Evolutionary conservation across 2,329 filamentous ascomycete genomes (phyloP).

Genomic region (Hymenoscyphus repandus): DNA sequence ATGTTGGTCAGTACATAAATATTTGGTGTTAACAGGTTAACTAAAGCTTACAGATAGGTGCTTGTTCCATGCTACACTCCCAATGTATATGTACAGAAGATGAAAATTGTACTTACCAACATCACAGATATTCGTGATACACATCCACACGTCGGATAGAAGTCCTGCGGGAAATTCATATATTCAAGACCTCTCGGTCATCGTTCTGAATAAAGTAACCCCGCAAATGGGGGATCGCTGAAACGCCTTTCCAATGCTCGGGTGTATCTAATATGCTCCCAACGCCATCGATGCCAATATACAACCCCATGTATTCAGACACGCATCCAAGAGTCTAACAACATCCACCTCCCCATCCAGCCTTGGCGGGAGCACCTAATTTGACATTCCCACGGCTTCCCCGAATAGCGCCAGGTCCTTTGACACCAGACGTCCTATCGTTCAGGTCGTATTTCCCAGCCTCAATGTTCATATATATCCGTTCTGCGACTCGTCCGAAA

Average conservation of each 20-base stretch:
- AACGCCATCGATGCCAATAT: constrained; percentile 19
- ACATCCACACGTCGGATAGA: no score
- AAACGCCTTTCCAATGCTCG: constrained; percentile 19
- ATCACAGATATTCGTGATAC: no score
- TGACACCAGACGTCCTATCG: constrained; percentile 86
- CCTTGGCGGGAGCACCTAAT: constrained; percentile 30
- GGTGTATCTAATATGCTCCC: constrained; percentile 19
- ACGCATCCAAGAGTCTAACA: constrained; percentile 14
- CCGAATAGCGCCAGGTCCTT: constrained; percentile 52
- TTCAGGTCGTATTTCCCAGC: constrained; percentile 87
- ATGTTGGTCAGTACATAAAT: no score
- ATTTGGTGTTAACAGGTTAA: no score
- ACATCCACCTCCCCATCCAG: constrained; percentile 25
- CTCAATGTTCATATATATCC: constrained; percentile 96
- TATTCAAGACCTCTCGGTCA: no score
- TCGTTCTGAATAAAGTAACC: background rate
- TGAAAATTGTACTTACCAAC: no score
- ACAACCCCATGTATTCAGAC: constrained; percentile 10
- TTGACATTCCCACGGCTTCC: constrained; percentile 39
- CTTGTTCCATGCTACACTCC: no score
- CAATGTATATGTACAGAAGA: no score
- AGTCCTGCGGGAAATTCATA: no score
- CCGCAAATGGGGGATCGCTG: background rate
- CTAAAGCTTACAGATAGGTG: no score
- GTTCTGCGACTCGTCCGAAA: constrained; percentile 87